These are phyloP conservation scores for Sugiyamaella novakii DNA, from an alignment of 1,139 yeast genomes.

Conservation along the genomic window DNA sequence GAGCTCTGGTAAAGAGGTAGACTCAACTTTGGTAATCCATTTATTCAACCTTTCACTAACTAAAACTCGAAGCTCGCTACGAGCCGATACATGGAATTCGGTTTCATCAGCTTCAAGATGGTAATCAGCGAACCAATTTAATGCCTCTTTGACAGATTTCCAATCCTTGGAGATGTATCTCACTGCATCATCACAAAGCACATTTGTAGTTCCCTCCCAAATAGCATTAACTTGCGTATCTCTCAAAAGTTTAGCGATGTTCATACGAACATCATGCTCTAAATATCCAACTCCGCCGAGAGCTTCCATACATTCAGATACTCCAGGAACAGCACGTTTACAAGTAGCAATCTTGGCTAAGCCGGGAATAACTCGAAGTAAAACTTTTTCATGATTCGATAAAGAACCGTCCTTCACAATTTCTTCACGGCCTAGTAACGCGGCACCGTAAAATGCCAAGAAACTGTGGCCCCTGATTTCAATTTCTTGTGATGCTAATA, in stretches of 20 bases:
- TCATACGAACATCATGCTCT: constrained; percentile 38
- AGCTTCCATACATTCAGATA: constrained; percentile 42
- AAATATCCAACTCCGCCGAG: constrained; percentile 41
- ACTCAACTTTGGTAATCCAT: constrained; percentile 24
- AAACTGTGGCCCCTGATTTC: constrained; percentile 32
- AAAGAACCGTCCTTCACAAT: constrained; percentile 7
- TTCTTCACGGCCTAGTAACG: constrained; percentile 39
- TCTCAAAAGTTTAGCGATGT: constrained; percentile 37
- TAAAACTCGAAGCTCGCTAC: constrained; percentile 12
- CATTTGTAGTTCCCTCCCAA: constrained; percentile 44
- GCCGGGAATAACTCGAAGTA: constrained; percentile 38
- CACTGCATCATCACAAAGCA: constrained; percentile 37
- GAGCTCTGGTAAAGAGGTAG: constrained; percentile 21
- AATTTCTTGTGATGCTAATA: constrained; percentile 35
- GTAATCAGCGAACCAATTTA: constrained; percentile 23
- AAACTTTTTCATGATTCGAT: constrained; percentile 26
- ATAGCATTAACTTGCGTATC: constrained; percentile 40
- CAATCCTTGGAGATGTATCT: constrained; percentile 29
- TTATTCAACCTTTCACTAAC: constrained; percentile 15
- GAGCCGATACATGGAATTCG: constrained; percentile 15
- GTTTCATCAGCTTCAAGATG: constrained; percentile 18
- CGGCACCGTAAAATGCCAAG: constrained; percentile 33
- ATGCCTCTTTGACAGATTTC: constrained; percentile 22
- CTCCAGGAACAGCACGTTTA: constrained; percentile 34
- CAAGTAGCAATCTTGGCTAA: constrained; percentile 37